Conservation (phyloP, 2,329 filamentous ascomycete genomes). For the Neopestalotiopsis sp. region DNA sequence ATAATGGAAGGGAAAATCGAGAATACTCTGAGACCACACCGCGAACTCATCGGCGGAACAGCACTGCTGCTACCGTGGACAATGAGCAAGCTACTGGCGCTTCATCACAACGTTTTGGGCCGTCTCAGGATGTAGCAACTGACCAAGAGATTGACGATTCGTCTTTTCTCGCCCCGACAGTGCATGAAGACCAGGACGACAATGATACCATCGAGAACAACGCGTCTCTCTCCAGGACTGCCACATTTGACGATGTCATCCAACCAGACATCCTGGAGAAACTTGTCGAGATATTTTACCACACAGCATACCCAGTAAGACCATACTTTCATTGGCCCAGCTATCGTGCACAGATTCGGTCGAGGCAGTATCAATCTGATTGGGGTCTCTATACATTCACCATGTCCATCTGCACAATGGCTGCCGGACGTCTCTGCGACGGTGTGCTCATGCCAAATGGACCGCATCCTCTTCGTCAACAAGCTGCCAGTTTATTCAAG, state of each 20-base stretch:
- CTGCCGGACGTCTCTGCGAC: constrained; percentile 5
- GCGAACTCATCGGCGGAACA: background rate
- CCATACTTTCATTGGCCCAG: constrained; percentile 8
- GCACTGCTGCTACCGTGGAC: background rate
- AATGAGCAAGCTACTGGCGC: background rate
- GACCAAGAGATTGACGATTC: background rate
- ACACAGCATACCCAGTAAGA: constrained; percentile 4
- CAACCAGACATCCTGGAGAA: constrained; percentile 7
- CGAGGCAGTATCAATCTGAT: constrained; percentile 1
- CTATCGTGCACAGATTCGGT: constrained; percentile 3
- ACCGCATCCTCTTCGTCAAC: constrained; percentile 1
- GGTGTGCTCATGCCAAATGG: constrained; percentile 6
- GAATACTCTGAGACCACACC: background rate
- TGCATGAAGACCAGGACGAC: background rate
- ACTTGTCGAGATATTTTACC: constrained; percentile 3
- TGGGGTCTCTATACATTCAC: constrained; percentile 8
- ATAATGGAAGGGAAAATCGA: background rate
- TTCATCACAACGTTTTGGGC: background rate
- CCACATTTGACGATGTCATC: constrained; percentile 4
- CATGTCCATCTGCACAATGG: constrained; percentile 10
- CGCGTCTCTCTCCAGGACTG: no score
- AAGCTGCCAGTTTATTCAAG: background rate
- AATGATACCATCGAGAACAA: background rate
- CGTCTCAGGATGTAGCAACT: background rate
- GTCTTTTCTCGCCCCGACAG: background rate